Evolutionary conservation across 768 basidiomycete species (phyloP).

Genomic region (Trametes gibbosa): DNA sequence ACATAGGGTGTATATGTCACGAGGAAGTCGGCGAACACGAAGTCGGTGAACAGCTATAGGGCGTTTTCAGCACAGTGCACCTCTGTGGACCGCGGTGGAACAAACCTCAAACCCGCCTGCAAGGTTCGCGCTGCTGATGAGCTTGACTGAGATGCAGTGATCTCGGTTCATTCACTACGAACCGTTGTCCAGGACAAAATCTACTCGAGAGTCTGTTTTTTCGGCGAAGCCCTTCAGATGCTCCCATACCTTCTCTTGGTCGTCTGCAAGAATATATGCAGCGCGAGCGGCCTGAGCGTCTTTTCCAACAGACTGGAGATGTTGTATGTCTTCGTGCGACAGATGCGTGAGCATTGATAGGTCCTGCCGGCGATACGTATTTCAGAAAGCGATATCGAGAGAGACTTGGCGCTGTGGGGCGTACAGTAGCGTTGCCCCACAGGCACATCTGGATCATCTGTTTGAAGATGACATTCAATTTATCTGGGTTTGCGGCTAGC

Average conservation of each 20-base stretch:
- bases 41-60: slow-evolving; percentile 81
- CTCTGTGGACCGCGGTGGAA: too few relatives aligned
- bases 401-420: too few relatives aligned
- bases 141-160: background rate
- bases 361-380: slow-evolving; percentile 51
- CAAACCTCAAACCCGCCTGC: slow-evolving; percentile 87
- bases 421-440: slow-evolving; percentile 93
- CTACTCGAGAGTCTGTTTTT: slow-evolving; percentile 50
- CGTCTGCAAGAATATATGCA: slow-evolving; percentile 80
- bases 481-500: slow-evolving; percentile 46
- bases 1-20: slow-evolving; percentile 86
- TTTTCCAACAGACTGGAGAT: slow-evolving; percentile 78
- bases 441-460: slow-evolving; percentile 92
- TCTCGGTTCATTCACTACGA: background rate
- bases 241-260: slow-evolving; percentile 73
- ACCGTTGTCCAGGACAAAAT: slow-evolving; percentile 94
- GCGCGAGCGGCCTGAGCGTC: slow-evolving; percentile 78
- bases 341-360: slow-evolving; percentile 87
- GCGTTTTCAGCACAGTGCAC: background rate
- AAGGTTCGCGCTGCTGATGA: background rate
- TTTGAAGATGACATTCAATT: slow-evolving; percentile 63
- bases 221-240: slow-evolving; percentile 56
- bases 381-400: background rate
- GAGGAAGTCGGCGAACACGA: slow-evolving; percentile 91
- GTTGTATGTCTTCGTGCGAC: slow-evolving; percentile 75